A percentile compares a stretch with the other conserved stretches of the same genome.
phyloP scores from a whole-genome alignment of 176 grass and related monocot genomes.

The Carex scoparia region DNA sequence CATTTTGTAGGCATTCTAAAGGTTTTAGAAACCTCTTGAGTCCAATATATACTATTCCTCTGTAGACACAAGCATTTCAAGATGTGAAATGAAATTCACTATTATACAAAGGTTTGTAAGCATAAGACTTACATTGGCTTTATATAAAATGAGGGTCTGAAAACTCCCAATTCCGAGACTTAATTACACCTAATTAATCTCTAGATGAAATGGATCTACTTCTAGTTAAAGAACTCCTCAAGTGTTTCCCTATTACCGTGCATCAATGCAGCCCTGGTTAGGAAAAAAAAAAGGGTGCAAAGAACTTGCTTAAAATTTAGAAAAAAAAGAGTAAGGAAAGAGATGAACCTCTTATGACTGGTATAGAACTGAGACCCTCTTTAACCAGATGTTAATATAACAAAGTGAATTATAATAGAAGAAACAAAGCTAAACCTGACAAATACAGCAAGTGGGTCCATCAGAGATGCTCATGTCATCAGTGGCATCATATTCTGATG shows the following conservation, averaged over 20 bases:
- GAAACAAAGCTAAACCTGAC: slow-evolving; percentile 26
- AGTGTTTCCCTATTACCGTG: slow-evolving; percentile 82
- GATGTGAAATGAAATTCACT: background rate
- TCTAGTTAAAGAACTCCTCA: slow-evolving; percentile 18
- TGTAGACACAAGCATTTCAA: slow-evolving; percentile 30
- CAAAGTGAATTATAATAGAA: background rate
- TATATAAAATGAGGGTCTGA: slow-evolving; percentile 79
- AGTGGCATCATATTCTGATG: slow-evolving; percentile 19
- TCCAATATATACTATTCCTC: slow-evolving; percentile 89
- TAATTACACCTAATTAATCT: no score
- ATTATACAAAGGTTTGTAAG: background rate
- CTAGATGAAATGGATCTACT: no score
- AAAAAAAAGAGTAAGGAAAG: background rate
- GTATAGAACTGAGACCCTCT: background rate
- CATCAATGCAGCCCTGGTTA: slow-evolving; percentile 78
- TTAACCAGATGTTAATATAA: background rate
- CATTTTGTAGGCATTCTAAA: slow-evolving; percentile 89
- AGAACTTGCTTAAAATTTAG: slow-evolving; percentile 4
- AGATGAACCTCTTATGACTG: background rate
- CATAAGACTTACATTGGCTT: slow-evolving; percentile 65
- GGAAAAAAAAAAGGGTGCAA: slow-evolving; percentile 14
- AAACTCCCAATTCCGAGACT: background rate
- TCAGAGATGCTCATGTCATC: slow-evolving; percentile 6
- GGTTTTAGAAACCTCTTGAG: slow-evolving; percentile 70
- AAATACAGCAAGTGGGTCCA: slow-evolving; percentile 47